Conservation (phyloP, 768 basidiomycete genomes). For the Chalciporus sphaerocephalus region DNA sequence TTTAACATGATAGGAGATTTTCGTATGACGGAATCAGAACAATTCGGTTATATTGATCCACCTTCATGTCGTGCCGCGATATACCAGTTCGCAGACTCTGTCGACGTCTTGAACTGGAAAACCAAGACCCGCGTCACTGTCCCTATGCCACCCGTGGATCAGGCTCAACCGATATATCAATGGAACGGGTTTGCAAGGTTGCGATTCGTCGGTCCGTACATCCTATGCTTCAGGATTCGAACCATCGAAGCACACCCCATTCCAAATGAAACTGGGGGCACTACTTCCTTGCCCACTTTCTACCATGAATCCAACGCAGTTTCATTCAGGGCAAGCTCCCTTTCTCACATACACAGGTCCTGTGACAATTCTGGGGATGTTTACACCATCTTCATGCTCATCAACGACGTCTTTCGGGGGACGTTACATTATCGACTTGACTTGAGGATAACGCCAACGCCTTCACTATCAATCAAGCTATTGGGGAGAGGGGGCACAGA, state of each 20-base stretch:
- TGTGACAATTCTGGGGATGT: conserved; percentile 34
- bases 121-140: conserved; percentile 18
- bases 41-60: conserved; percentile 33
- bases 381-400: conserved; percentile 39
- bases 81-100: conserved; percentile 24
- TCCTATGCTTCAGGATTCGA: conserved; percentile 47
- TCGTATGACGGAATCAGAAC: conserved; percentile 5
- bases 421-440: conserved; percentile 47
- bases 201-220: conserved; percentile 41
- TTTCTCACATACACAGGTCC: conserved; percentile 38
- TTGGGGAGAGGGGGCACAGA: conserved; percentile 21
- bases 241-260: conserved; percentile 40
- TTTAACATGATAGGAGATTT: conserved; percentile 1
- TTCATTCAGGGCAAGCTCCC: conserved; percentile 37
- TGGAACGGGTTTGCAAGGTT: conserved; percentile 40
- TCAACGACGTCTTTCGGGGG: conserved; percentile 41
- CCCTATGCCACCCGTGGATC: conserved; percentile 6
- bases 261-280: neutral
- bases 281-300: conserved; percentile 14
- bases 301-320: conserved; percentile 24
- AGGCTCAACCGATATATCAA: conserved; percentile 12
- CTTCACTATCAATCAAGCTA: conserved; percentile 39
- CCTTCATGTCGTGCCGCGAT: conserved; percentile 28
- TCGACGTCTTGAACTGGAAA: conserved; percentile 38
- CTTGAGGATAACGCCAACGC: conserved; percentile 22